Evolutionary conservation across 257 asterid genomes (phyloP).

Genomic region (Primulina huaijiensis): DNA sequence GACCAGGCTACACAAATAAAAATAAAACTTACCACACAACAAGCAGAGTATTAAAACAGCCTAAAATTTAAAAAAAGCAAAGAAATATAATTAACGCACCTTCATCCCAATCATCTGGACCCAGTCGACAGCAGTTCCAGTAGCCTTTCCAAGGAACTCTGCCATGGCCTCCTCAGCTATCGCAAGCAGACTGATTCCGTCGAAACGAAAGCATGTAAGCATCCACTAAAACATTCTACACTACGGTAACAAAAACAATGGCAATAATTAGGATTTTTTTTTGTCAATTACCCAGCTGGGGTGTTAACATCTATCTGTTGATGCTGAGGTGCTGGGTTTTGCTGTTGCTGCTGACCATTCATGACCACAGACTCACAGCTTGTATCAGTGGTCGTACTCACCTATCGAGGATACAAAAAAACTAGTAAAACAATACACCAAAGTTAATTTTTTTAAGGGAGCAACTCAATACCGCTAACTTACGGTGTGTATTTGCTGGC

Average conservation of each 20-base stretch:
- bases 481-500: conserved; percentile 71
- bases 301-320: conserved; percentile 83
- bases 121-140: conserved; percentile 99
- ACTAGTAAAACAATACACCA: neutral
- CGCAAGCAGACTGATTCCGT: conserved; percentile 64
- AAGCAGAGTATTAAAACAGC: neutral
- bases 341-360: conserved; percentile 84
- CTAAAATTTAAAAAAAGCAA: neutral
- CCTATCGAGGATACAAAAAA: conserved; percentile 35
- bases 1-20: conserved; percentile 81
- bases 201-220: conserved; percentile 1
- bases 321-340: conserved; percentile 83
- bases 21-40: neutral
- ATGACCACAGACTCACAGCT: conserved; percentile 96
- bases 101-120: conserved; percentile 99
- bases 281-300: conserved; percentile 88
- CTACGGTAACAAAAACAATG: neutral
- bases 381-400: conserved; percentile 72
- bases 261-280: neutral
- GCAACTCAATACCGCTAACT: conserved; percentile 21
- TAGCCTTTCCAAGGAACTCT: conserved; percentile 99
- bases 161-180: conserved; percentile 99
- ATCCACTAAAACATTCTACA: neutral
- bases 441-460: neutral
- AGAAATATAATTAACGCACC: conserved; percentile 36